Evolutionary conservation across 1,284 basidiomycete genomes (phyloP).

Genomic region (Ceratobasidium papillatum): DNA sequence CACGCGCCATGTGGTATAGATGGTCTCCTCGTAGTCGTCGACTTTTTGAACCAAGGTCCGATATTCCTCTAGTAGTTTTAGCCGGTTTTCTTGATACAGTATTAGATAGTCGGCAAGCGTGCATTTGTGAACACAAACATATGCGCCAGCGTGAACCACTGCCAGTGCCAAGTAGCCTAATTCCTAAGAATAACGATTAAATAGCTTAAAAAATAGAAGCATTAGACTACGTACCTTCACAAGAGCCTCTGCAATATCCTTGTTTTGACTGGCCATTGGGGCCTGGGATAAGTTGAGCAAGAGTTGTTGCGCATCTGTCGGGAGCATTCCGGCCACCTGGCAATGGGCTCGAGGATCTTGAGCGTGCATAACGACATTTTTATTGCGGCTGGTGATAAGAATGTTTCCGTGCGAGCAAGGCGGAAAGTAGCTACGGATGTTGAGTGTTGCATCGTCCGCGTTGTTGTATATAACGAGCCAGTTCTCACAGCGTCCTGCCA

Average conservation of each 20-base stretch:
- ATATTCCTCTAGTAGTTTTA: constrained; percentile 6
- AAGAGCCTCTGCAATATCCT: neutral
- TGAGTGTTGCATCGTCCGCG: constrained; percentile 1
- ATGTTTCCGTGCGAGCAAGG: constrained; percentile 26
- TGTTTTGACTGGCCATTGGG: neutral
- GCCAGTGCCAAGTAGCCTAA: constrained; percentile 8
- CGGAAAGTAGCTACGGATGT: constrained; percentile 10
- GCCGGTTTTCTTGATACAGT: constrained; percentile 1
- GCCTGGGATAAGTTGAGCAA: neutral
- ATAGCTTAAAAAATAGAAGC: neutral
- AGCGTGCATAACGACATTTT: neutral
- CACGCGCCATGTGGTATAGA: constrained; percentile 26
- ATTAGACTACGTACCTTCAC: neutral
- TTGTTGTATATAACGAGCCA: constrained; percentile 21
- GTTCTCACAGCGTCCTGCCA: neutral
- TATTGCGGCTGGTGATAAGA: constrained; percentile 32
- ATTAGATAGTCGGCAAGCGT: neutral
- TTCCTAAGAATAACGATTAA: neutral
- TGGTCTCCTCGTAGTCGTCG: constrained; percentile 17
- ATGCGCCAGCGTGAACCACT: constrained; percentile 35
- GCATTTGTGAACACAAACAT: constrained; percentile 22
- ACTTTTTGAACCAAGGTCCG: neutral
- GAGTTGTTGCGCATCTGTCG: neutral
- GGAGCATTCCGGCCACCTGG: neutral
- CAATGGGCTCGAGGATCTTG: neutral